Evolutionary conservation across 2,329 filamentous ascomycete species (phyloP).

Genomic region (Botrytis sinoallii): DNA sequence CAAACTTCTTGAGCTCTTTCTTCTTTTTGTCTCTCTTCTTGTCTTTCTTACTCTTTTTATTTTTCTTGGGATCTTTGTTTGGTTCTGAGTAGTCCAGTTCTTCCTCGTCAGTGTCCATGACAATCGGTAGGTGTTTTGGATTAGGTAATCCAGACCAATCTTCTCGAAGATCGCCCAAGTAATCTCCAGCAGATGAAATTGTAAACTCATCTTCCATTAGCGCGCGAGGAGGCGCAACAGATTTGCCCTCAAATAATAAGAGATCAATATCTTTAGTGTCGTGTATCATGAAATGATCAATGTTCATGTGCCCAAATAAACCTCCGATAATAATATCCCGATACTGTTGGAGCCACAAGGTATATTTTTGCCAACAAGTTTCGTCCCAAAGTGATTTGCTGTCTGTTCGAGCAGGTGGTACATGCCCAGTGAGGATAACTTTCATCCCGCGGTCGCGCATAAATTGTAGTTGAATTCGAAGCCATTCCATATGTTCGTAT

Average conservation of each 20-base stretch:
- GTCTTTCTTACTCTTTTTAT: conserved; percentile 51
- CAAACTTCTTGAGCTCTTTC: conserved; percentile 64
- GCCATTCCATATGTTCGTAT: conserved; percentile 94
- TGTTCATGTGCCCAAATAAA: conserved; percentile 95
- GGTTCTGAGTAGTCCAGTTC: background rate
- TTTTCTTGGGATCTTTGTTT: conserved; percentile 37
- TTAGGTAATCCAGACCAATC: conserved; percentile 75
- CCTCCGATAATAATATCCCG: conserved; percentile 80
- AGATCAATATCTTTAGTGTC: conserved; percentile 76
- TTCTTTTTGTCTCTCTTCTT: conserved; percentile 49
- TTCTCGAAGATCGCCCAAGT: conserved; percentile 72
- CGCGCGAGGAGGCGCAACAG: conserved; percentile 37
- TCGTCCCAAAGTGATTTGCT: conserved; percentile 92
- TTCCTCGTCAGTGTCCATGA: background rate
- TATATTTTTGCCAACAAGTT: conserved; percentile 97
- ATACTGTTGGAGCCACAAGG: conserved; percentile 84
- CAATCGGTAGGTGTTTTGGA: conserved; percentile 14
- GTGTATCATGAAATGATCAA: conserved; percentile 93
- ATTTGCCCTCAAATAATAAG: conserved; percentile 40
- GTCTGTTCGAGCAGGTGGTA: conserved; percentile 81
- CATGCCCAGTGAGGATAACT: conserved; percentile 89
- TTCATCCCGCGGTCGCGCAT: conserved; percentile 85
- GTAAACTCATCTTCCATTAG: conserved; percentile 55
- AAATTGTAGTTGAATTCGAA: conserved; percentile 81
- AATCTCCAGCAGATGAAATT: conserved; percentile 67